Evolutionary conservation across 2,329 filamentous ascomycete species (phyloP).

Genomic region (Scytalidium sp.): DNA sequence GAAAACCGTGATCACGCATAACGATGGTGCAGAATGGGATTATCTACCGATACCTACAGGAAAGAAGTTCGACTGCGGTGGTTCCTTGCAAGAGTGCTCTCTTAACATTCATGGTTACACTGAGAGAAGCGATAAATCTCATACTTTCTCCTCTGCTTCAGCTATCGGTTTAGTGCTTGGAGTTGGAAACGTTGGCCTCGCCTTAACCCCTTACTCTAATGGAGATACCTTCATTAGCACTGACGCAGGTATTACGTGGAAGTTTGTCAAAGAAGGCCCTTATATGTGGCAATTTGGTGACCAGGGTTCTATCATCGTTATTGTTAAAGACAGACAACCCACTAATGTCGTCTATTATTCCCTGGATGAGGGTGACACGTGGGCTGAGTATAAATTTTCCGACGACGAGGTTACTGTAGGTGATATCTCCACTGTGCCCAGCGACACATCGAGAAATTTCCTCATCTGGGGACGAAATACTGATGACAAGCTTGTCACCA

Average conservation of each 20-base stretch:
- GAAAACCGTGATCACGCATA: constrained; percentile 91
- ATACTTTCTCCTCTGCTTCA: constrained; percentile 84
- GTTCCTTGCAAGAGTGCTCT: constrained; percentile 67
- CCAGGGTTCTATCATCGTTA: constrained; percentile 86
- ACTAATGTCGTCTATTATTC: constrained; percentile 74
- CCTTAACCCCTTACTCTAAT: constrained; percentile 36
- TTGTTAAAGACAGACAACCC: constrained; percentile 69
- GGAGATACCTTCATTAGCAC: constrained; percentile 87
- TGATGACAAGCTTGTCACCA: constrained; percentile 59
- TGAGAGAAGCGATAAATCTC: constrained; percentile 75
- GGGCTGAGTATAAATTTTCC: constrained; percentile 73
- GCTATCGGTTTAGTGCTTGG: constrained; percentile 90
- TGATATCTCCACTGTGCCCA: constrained; percentile 84
- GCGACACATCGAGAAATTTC: constrained; percentile 88
- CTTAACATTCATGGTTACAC: constrained; percentile 96
- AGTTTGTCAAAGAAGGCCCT: constrained; percentile 76
- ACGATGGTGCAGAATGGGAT: constrained; percentile 87
- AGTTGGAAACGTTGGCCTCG: constrained; percentile 81
- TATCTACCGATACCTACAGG: constrained; percentile 69
- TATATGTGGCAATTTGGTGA: constrained; percentile 97
- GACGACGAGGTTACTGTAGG: constrained; percentile 68
- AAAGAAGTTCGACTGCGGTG: constrained; percentile 68
- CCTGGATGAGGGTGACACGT: constrained; percentile 75
- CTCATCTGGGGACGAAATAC: constrained; percentile 75
- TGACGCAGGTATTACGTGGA: constrained; percentile 90